Percentiles rank a stretch among this genome's conserved stretches.
Conservation (phyloP, 108 stramenopile species). For the Craspedostauros australis region DNA sequence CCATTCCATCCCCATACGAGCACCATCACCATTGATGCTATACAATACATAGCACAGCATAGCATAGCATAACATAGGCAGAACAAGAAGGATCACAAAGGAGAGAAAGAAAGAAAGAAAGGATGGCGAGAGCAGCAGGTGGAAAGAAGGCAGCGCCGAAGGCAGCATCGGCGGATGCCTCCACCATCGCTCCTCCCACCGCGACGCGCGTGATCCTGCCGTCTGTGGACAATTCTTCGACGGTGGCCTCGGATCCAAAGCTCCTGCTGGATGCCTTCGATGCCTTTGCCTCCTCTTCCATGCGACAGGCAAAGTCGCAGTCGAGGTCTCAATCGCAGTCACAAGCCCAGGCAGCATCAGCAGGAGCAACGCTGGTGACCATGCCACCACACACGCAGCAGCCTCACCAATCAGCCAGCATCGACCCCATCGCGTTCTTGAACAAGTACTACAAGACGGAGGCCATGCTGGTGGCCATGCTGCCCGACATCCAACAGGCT, state of each 20-base stretch:
- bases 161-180: no score
- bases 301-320: background rate
- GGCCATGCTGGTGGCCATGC: slow-evolving; percentile 41
- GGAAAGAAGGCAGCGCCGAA: no score
- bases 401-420: slow-evolving; percentile 4
- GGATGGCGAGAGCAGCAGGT: no score
- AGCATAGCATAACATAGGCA: no score
- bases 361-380: slow-evolving; percentile 11
- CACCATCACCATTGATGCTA: no score
- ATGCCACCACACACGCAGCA: no score
- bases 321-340: background rate
- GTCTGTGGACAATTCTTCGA: slow-evolving; percentile 10
- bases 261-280: slow-evolving; percentile 48
- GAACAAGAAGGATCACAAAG: no score
- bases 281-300: slow-evolving; percentile 19
- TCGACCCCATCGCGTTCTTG: slow-evolving; percentile 79
- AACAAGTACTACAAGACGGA: slow-evolving; percentile 75
- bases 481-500: slow-evolving; percentile 64
- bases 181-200: background rate
- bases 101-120: no score
- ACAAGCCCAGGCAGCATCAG: background rate
- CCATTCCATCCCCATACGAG: no score
- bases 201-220: slow-evolving; percentile 9
- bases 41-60: no score
- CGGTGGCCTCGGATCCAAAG: slow-evolving; percentile 30